A percentile compares a stretch with the other conserved stretches of the same genome.
Conservation (phyloP, 495 filamentous ascomycete species). For the Lichenothelia convexa region DNA sequence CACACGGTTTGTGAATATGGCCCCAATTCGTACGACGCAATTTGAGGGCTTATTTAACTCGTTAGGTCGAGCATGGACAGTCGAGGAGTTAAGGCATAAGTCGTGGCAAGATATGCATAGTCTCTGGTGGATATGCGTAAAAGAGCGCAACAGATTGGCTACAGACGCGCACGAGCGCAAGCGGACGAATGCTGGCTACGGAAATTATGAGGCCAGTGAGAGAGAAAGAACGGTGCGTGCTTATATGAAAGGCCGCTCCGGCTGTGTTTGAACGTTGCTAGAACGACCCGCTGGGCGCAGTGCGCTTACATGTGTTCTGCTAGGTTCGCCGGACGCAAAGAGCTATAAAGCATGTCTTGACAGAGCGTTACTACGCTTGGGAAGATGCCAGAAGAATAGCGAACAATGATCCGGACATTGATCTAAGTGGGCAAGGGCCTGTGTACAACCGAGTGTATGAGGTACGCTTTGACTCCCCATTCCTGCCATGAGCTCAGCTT, state of each 20-base stretch:
- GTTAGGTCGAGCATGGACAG: constrained; percentile 63
- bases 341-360: constrained; percentile 64
- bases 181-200: constrained; percentile 46
- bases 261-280: background rate
- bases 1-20: constrained; percentile 39
- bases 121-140: constrained; percentile 89
- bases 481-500: too few relatives aligned
- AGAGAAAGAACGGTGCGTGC: constrained; percentile 44
- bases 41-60: too few relatives aligned
- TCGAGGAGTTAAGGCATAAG: constrained; percentile 74
- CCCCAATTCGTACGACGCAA: too few relatives aligned
- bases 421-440: constrained; percentile 30
- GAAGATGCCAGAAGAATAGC: constrained; percentile 62
- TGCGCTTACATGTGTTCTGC: background rate
- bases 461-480: too few relatives aligned
- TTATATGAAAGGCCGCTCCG: background rate
- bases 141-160: constrained; percentile 79
- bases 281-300: background rate
- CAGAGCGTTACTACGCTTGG: constrained; percentile 81
- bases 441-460: constrained; percentile 11
- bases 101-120: constrained; percentile 84
- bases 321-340: constrained; percentile 53
- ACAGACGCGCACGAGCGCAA: constrained; percentile 51
- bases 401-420: constrained; percentile 42
- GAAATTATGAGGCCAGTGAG: constrained; percentile 38